A percentile compares a stretch with the other conserved stretches of the same genome.
Evolutionary conservation across 1,284 basidiomycete species (phyloP).

Genomic region (Ustilago trichophora): DNA sequence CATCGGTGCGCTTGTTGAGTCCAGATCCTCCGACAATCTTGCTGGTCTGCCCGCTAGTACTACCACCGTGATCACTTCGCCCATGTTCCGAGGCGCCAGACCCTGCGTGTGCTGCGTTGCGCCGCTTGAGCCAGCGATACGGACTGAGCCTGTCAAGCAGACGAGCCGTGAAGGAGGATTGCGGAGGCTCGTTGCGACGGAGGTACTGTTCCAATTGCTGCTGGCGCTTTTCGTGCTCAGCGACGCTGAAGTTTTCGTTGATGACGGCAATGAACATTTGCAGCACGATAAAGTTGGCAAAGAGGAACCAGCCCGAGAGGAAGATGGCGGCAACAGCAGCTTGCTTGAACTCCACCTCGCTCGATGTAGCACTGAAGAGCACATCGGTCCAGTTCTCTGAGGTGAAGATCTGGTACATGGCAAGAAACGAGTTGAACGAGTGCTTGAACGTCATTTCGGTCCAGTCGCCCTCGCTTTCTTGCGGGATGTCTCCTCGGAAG

Average conservation of each 20-base stretch:
- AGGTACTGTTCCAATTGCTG: conserved; percentile 77
- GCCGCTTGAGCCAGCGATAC: conserved; percentile 76
- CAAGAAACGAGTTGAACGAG: conserved; percentile 86
- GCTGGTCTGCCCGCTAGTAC: conserved; percentile 18
- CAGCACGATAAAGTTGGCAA: conserved; percentile 92
- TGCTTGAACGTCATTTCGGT: conserved; percentile 83
- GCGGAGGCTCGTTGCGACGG: conserved; percentile 66
- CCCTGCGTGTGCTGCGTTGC: conserved; percentile 69
- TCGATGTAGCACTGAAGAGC: conserved; percentile 76
- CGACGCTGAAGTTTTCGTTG: conserved; percentile 94
- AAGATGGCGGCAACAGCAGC: conserved; percentile 80
- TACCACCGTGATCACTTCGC: conserved; percentile 16
- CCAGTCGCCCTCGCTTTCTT: conserved; percentile 56
- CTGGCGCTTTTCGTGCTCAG: conserved; percentile 87
- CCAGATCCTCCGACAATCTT: conserved; percentile 44
- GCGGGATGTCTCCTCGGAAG: conserved; percentile 78
- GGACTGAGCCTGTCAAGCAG: conserved; percentile 80
- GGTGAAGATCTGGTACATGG: conserved; percentile 87
- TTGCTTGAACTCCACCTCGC: conserved; percentile 77
- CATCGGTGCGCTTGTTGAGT: conserved; percentile 15
- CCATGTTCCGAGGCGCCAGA: conserved; percentile 18
- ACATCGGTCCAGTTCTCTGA: conserved; percentile 93
- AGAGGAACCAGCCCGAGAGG: conserved; percentile 85
- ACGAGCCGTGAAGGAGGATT: conserved; percentile 60
- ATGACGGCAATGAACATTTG: conserved; percentile 99